Evolutionary conservation across 495 filamentous ascomycete genomes (phyloP), one percentile per base, ranked within the genome.

Genomic region (Mycothermus thermophilus): DNA sequence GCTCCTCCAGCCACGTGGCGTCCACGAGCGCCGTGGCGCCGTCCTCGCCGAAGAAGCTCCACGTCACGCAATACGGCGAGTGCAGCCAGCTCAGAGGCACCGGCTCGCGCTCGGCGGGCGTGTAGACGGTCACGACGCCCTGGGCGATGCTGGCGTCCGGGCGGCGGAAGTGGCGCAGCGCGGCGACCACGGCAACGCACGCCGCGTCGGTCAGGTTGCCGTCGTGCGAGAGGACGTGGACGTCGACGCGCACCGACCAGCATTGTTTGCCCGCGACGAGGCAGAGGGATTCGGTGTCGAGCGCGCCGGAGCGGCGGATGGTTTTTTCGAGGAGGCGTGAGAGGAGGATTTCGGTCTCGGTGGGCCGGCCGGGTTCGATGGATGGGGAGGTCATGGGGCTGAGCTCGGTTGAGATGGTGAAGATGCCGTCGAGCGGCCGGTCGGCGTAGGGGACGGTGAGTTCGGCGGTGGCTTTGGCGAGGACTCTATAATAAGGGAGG

Each of bases 271-370:
- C 85, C 16, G 90, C 85, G 15, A 96, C 58, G 10, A 97, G 82
- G 54, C 90, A 97, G 19, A 97, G 72, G 1, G 85, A 92, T 61
- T 97, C 90, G 18, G 85, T 93, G 51, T 94, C 86, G 16, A 97
- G 69, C 8, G 90, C 90, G 41, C 74, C 75, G 5, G 85, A 93
- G 30, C 88, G 83, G 18, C 92, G 88, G 40, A 97, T 74, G 11
- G 92, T 77, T 47, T 92, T 86, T 58, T 97, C 90, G 23, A 97
- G 78, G 31, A 87, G 67, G 24, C 86, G 77, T 8, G 87, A 81
- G 27, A 94, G 74, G 35, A 90, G 71, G 1, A 81, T 63, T 62
- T 97, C 90, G 23, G 75, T 71, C 32, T 86, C 80, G 34, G 75
- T 81, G 35, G 77, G 78, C 65, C 84, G 70, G 54, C 80, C 81